Percentiles rank a stretch among this genome's conserved stretches.
Evolutionary conservation across 495 filamentous ascomycete species (phyloP).

Genomic region (Hypoxylon intermedium): DNA sequence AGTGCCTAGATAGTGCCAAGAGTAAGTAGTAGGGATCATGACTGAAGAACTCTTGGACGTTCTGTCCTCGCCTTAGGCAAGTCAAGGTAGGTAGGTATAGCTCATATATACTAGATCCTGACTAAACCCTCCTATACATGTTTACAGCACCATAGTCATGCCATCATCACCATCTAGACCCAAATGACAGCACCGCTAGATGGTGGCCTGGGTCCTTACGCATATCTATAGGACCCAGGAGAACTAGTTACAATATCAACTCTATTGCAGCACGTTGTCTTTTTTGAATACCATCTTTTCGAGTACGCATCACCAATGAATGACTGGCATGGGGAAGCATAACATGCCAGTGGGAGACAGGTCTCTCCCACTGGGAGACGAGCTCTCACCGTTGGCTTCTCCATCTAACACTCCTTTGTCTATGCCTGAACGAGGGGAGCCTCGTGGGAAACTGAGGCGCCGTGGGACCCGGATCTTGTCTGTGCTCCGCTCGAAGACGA

Average conservation of each 20-base stretch:
- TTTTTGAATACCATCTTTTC: constrained; percentile 8
- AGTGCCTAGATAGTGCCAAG: too few species aligned
- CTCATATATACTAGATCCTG: not conserved
- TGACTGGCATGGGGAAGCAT: constrained; percentile 14
- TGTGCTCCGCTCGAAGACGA: constrained; percentile 55
- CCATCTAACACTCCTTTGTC: constrained; percentile 37
- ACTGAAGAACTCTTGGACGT: not conserved
- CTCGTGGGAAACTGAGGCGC: constrained; percentile 47
- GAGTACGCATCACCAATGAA: constrained; percentile 29
- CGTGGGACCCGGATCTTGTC: constrained; percentile 53
- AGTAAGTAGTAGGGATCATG: not conserved
- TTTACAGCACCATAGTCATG: not conserved
- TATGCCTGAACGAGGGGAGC: constrained; percentile 36
- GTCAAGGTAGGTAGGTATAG: not conserved
- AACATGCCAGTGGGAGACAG: constrained; percentile 21
- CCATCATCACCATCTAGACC: constrained; percentile 21
- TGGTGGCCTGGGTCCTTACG: constrained; percentile 31
- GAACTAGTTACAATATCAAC: constrained; percentile 6
- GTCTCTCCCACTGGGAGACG: constrained; percentile 29
- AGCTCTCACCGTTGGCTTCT: constrained; percentile 30
- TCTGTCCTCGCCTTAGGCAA: not conserved
- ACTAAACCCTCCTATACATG: not conserved
- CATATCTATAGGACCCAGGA: constrained; percentile 20
- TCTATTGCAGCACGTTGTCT: constrained; percentile 17
- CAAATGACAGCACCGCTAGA: constrained; percentile 15